phyloP scores from a whole-genome alignment of 495 filamentous ascomycete genomes.

The Podospora australis region DNA sequence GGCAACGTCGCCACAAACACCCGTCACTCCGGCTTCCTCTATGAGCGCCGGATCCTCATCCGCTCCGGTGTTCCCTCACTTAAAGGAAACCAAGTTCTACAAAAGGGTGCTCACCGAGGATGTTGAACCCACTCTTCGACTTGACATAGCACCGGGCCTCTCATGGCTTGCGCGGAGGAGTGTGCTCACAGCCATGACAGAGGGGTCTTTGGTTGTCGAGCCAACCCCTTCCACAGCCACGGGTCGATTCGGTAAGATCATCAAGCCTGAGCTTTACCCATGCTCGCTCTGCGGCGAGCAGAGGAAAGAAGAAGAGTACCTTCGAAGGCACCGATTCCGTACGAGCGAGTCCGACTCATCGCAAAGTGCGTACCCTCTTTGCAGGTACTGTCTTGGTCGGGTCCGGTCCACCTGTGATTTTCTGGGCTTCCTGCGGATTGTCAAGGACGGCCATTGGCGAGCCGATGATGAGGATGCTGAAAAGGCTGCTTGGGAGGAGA shows the following conservation, averaged over 20 bases:
- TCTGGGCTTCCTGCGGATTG: constrained; percentile 77
- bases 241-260: constrained; percentile 40
- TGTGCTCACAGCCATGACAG: constrained; percentile 72
- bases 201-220: constrained; percentile 85
- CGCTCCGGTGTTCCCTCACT: constrained; percentile 27
- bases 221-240: constrained; percentile 57
- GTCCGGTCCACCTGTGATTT: constrained; percentile 88
- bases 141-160: constrained; percentile 83
- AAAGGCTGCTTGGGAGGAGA: constrained; percentile 88
- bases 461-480: constrained; percentile 70
- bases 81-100: constrained; percentile 91
- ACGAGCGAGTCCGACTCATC: constrained; percentile 78
- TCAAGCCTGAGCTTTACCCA: constrained; percentile 55
- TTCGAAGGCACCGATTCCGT: constrained; percentile 81
- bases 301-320: constrained; percentile 59
- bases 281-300: constrained; percentile 88
- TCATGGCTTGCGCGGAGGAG: constrained; percentile 86
- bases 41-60: constrained; percentile 35
- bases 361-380: constrained; percentile 78
- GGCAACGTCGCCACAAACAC: constrained; percentile 42
- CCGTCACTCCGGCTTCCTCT: constrained; percentile 44
- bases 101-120: constrained; percentile 83
- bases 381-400: constrained; percentile 76
- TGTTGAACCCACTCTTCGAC: constrained; percentile 85
- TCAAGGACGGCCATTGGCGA: constrained; percentile 84